Percentiles rank a stretch among this genome's conserved stretches.
Conservation (phyloP, 116 monocot genomes). For the Papilionanthe hybrid region DNA sequence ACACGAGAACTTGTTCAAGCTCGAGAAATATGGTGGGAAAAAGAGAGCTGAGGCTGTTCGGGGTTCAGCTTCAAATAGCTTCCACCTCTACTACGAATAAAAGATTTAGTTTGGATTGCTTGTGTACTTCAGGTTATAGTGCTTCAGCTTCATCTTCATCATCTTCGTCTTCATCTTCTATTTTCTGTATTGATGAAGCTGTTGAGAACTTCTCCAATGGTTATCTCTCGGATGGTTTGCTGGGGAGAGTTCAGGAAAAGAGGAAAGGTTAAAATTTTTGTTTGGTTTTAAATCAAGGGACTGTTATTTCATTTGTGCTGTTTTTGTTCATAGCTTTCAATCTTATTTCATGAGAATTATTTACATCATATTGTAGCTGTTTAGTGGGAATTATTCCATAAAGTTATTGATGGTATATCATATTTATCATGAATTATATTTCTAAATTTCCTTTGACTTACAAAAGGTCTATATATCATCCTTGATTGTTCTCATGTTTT, state of each 20-base stretch:
- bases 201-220: background rate
- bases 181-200: constrained; percentile 2
- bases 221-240: constrained; percentile 7
- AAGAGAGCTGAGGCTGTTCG: constrained; percentile 38
- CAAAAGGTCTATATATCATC: too few species aligned
- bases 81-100: constrained; percentile 44
- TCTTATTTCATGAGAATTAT: too few species aligned
- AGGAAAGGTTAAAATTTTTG: background rate
- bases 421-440: too few species aligned
- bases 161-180: constrained; percentile 6
- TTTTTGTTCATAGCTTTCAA: too few species aligned
- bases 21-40: constrained; percentile 8
- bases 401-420: too few species aligned
- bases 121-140: constrained; percentile 4
- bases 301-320: too few species aligned
- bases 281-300: too few species aligned
- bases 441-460: too few species aligned
- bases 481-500: too few species aligned
- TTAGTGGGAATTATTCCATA: too few species aligned
- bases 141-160: background rate
- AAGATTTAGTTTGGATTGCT: constrained; percentile 75
- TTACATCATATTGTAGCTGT: too few species aligned
- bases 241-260: constrained; percentile 6
- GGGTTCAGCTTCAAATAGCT: constrained; percentile 41
- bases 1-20: constrained; percentile 65